A percentile compares a stretch with the other conserved stretches of the same genome.
Evolutionary conservation across 2,329 filamentous ascomycete genomes (phyloP).

Genomic region (Paradendryphiella salina): DNA sequence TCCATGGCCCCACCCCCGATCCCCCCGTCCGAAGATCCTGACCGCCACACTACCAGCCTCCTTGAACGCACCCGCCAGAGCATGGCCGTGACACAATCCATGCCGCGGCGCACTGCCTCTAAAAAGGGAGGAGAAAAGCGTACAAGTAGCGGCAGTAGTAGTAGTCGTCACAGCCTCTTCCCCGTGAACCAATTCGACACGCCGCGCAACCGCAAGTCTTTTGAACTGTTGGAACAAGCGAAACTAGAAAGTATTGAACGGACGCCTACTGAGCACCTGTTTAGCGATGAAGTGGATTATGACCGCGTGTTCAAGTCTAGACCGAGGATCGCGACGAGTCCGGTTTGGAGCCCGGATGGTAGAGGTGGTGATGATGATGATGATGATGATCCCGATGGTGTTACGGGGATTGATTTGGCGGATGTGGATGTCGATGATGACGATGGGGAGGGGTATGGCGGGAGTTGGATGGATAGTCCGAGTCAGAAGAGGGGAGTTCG

Average conservation of each 20-base stretch:
- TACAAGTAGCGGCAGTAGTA: conserved; percentile 1
- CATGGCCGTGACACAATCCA: conserved; percentile 65
- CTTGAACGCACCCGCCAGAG: conserved; percentile 79
- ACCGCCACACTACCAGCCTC: conserved; percentile 49
- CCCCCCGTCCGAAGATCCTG: conserved; percentile 17
- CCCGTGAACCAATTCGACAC: conserved; percentile 63
- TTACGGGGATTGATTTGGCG: conserved; percentile 10
- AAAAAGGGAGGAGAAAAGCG: conserved; percentile 23
- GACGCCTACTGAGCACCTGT: conserved; percentile 68
- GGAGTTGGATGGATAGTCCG: conserved; percentile 40
- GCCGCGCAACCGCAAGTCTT: conserved; percentile 46
- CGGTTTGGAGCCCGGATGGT: conserved; percentile 50
- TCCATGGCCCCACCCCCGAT: conserved; percentile 19
- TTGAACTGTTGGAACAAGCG: conserved; percentile 29
- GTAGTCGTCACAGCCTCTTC: conserved; percentile 41
- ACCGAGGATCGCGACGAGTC: conserved; percentile 78
- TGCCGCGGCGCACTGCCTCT: conserved; percentile 22
- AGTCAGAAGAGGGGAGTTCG: conserved; percentile 17
- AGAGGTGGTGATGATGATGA: conserved; percentile 27
- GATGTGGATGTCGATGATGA: conserved; percentile 32
- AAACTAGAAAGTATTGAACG: conserved; percentile 30
- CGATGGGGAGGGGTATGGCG: conserved; percentile 31
- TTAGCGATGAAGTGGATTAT: conserved; percentile 72
- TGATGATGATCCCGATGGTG: conserved; percentile 32
- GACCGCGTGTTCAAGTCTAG: conserved; percentile 83